Base-by-base conservation (phyloP, 2,329 filamentous ascomycete species). In the Clarireedia sp. region DNA sequence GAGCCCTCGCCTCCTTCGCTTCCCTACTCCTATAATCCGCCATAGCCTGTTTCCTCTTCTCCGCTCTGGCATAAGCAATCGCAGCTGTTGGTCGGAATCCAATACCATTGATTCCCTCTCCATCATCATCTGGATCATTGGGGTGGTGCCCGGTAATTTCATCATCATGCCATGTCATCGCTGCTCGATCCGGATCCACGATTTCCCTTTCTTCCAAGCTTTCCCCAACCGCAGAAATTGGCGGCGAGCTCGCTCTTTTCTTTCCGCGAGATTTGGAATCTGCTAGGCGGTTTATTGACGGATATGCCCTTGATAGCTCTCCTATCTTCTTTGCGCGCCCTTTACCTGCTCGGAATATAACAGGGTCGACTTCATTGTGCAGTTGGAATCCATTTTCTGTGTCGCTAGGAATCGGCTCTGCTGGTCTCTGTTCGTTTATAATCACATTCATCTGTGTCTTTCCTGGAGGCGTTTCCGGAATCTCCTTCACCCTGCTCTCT, bases 101-200 rank as follows among this genome's bases (percentile, higher is more conserved):
- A 57, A 86, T 81, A 5, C 83, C 83, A 66, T 86, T 85, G 64
- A 86, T 81, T 21, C 83, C 83, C 3, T 78, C 80, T 50, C 83
- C 83, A 64, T 86, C 83, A 63, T 86, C 83, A 59, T 86, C 82
- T 59, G 79, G 75, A 64, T 86, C 83, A 41, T 81, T 73, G 0
- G 81, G 79, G 61, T 85, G 79, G 67, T 85, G 83, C 26, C 85
- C 74, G 1, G 83, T 86, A 58, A 86, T 86, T 65, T 86, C 83
- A 61, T 85, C 78, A 60, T 85, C 81, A 63, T 82, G 81, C 83
- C 83, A 86, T 1, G 83, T 86, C 51, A 85, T 71, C 2, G 80
- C 76, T 6, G 81, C 80, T 37, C 81, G 75, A 24, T 67, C 65
- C 1, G 60, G 57, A 50, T 67, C 65, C 9, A 67, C 41, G 26